Percentiles rank a stretch among this genome's conserved stretches.
phyloP scores from a whole-genome alignment of 768 basidiomycete genomes.

The Phanerodontia chrysosporium region DNA sequence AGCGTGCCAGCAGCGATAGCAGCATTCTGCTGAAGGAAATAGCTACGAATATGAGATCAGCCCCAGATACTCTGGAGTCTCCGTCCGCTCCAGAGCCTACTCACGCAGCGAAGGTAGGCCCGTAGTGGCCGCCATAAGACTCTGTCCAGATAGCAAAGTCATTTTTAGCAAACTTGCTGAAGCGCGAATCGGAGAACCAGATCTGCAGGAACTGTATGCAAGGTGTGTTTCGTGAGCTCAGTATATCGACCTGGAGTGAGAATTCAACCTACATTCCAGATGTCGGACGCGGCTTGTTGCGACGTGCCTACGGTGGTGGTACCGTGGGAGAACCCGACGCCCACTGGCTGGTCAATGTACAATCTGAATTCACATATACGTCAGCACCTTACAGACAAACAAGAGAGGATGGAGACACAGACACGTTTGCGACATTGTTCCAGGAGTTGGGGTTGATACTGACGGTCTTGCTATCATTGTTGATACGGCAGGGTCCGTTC shows the following conservation, averaged over 20 bases:
- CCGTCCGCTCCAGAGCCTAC: conserved; percentile 1
- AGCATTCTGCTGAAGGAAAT: conserved; percentile 57
- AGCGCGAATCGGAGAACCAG: conserved; percentile 51
- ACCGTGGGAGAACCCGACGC: conserved; percentile 61
- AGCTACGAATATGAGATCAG: conserved; percentile 15
- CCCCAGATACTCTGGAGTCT: background rate
- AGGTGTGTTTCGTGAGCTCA: background rate
- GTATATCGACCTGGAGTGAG: background rate
- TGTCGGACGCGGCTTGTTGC: conserved; percentile 47
- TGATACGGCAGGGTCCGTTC: conserved; percentile 40
- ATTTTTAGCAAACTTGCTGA: conserved; percentile 40
- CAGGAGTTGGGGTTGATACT: conserved; percentile 48
- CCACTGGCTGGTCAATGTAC: conserved; percentile 63
- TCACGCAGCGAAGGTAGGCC: conserved; percentile 32
- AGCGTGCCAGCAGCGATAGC: conserved; percentile 46
- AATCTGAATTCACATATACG: conserved; percentile 23
- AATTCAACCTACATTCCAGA: conserved; percentile 38
- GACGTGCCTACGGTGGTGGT: conserved; percentile 46
- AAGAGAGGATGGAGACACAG: background rate
- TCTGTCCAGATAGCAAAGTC: conserved; percentile 63
- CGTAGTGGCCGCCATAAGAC: conserved; percentile 43
- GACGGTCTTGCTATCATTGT: conserved; percentile 44
- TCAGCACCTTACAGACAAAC: background rate
- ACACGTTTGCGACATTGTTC: conserved; percentile 48
- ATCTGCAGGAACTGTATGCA: conserved; percentile 48